Conservation (phyloP, 2,329 filamentous ascomycete species). For the Cladorrhinum sp. region DNA sequence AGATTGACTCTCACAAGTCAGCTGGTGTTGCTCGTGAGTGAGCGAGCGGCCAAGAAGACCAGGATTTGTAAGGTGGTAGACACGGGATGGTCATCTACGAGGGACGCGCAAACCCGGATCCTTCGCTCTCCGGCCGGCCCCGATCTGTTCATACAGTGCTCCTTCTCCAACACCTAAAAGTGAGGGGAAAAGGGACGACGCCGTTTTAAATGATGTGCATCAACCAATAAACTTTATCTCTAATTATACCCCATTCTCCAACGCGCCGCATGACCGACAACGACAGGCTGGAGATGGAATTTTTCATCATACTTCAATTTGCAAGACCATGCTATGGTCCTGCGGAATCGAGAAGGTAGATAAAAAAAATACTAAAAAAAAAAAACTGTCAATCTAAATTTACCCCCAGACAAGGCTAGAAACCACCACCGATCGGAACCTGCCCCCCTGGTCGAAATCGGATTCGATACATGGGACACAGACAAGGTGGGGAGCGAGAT, state of each 20-base stretch:
- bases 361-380: too few relatives aligned
- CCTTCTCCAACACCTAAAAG: not conserved
- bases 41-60: too few relatives aligned
- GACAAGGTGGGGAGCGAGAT: not conserved
- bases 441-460: not conserved
- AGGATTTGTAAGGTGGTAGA: too few relatives aligned
- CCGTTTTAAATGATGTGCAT: constrained; percentile 1
- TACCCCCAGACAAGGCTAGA: not conserved
- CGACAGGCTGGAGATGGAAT: too few relatives aligned
- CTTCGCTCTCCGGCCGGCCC: not conserved
- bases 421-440: not conserved
- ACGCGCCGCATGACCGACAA: not conserved
- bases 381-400: too few relatives aligned
- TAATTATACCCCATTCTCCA: not conserved
- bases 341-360: not conserved
- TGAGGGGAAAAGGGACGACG: not conserved
- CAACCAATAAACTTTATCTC: not conserved
- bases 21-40: constrained; percentile 1
- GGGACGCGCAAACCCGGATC: constrained; percentile 8
- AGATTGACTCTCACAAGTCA: not conserved
- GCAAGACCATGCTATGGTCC: too few relatives aligned
- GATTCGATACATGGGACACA: constrained; percentile 1
- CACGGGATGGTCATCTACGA: constrained; percentile 4
- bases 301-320: too few relatives aligned
- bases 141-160: not conserved